These are phyloP conservation scores for Saturnispora dispora DNA, from an alignment of 805 yeast genomes.

Conservation along the genomic window DNA sequence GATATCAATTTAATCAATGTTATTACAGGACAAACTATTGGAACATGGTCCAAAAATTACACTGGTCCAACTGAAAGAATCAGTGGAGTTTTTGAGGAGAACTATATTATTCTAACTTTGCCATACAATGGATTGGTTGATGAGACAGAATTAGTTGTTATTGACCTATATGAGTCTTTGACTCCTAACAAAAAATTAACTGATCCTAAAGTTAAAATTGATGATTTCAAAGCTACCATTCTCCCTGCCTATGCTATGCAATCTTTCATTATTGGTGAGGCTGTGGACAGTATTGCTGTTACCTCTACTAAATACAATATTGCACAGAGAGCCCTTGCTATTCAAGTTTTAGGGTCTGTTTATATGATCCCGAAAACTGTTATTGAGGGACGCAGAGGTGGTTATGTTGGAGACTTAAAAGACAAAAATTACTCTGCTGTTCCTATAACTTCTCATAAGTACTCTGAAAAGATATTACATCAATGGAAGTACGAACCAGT, in stretches of 20 bases:
- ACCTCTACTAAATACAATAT: slow-evolving; percentile 59
- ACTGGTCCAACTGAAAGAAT: slow-evolving; percentile 18
- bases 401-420: slow-evolving; percentile 29
- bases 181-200: slow-evolving; percentile 37
- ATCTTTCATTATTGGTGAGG: slow-evolving; percentile 46
- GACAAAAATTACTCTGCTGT: slow-evolving; percentile 31
- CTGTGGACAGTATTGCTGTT: slow-evolving; percentile 40
- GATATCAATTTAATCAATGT: slow-evolving; percentile 52
- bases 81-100: slow-evolving; percentile 61
- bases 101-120: slow-evolving; percentile 71
- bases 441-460: neutral
- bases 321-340: slow-evolving; percentile 55
- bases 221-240: slow-evolving; percentile 15
- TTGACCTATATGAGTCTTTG: slow-evolving; percentile 71
- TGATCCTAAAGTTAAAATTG: slow-evolving; percentile 11
- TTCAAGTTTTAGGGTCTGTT: slow-evolving; percentile 54
- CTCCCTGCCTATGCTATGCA: slow-evolving; percentile 44
- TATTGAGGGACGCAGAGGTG: slow-evolving; percentile 57
- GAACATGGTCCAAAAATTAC: slow-evolving; percentile 29
- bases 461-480: slow-evolving; percentile 45
- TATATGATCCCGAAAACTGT: slow-evolving; percentile 61
- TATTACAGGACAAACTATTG: slow-evolving; percentile 52
- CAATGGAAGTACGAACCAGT: slow-evolving; percentile 59
- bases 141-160: slow-evolving; percentile 49
- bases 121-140: slow-evolving; percentile 37